These are phyloP conservation scores for Phaeophleospora eucalypticola DNA, from an alignment of 2,329 filamentous ascomycete species.

Conservation along the genomic window DNA sequence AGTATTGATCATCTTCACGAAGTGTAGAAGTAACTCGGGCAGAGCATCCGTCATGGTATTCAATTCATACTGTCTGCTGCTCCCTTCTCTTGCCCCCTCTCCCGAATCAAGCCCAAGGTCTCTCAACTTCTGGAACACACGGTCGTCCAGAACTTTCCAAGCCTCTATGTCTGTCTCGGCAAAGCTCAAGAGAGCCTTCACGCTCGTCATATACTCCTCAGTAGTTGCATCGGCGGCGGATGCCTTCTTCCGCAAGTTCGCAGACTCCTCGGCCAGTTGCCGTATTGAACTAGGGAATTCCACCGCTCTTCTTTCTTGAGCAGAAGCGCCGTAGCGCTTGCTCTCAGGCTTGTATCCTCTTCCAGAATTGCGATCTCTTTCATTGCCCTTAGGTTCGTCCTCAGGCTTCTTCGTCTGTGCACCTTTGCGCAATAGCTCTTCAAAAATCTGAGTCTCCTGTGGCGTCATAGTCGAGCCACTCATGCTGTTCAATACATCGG, in stretches of 20 bases:
- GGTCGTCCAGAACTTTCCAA: constrained; percentile 62
- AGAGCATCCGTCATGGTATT: constrained; percentile 14
- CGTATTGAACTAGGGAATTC: constrained; percentile 19
- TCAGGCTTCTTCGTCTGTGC: constrained; percentile 1
- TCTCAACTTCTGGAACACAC: constrained; percentile 53
- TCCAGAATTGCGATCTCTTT: constrained; percentile 9
- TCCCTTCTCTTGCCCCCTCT: neutral
- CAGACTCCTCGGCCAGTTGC: constrained; percentile 20
- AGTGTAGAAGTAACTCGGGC: constrained; percentile 20
- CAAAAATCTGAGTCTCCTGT: constrained; percentile 18
- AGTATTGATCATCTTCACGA: constrained; percentile 36
- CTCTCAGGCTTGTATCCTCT: neutral
- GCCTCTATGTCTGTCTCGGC: constrained; percentile 60
- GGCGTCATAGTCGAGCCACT: constrained; percentile 20
- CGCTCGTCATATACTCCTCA: constrained; percentile 37
- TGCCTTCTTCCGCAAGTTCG: constrained; percentile 5
- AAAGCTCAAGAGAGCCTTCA: constrained; percentile 52
- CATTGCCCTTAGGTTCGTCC: neutral
- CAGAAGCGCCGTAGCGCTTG: neutral
- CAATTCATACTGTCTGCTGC: neutral
- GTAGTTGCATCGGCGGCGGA: neutral
- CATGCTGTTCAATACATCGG: constrained; percentile 3
- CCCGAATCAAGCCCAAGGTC: constrained; percentile 1
- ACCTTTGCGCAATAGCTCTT: constrained; percentile 11
- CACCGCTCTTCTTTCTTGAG: neutral